Percentiles rank a stretch among this genome's conserved stretches.
These are phyloP conservation scores for Tylopilus subfusipes DNA, from an alignment of 768 basidiomycete genomes.

Conservation along the genomic window DNA sequence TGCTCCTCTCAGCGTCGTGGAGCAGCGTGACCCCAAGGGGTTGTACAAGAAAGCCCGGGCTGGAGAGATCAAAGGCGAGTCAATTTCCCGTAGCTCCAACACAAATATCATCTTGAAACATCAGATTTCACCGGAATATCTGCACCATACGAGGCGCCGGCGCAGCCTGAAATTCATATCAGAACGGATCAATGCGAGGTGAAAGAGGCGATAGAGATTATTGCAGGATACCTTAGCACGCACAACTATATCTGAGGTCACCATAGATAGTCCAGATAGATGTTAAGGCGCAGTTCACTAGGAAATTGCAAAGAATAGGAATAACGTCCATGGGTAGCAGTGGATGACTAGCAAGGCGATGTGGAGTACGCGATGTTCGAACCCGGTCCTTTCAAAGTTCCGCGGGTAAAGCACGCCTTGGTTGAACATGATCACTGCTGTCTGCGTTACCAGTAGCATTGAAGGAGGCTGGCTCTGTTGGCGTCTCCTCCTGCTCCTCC, in stretches of 20 bases:
- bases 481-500: constrained; percentile 57
- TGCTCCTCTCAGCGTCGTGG: constrained; percentile 83
- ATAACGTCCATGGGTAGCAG: constrained; percentile 11
- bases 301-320: constrained; percentile 12
- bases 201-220: constrained; percentile 69
- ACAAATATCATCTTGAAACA: constrained; percentile 5
- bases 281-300: constrained; percentile 6
- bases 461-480: constrained; percentile 21
- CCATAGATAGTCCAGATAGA: constrained; percentile 18
- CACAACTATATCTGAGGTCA: constrained; percentile 52
- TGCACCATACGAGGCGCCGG: constrained; percentile 92
- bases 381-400: constrained; percentile 17
- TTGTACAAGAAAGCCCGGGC: constrained; percentile 95
- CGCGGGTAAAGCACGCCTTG: constrained; percentile 9
- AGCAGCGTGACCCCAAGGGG: constrained; percentile 94
- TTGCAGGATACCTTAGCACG: constrained; percentile 72
- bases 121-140: constrained; percentile 97
- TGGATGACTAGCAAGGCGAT: constrained; percentile 18
- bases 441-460: constrained; percentile 6
- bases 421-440: constrained; percentile 4
- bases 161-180: constrained; percentile 85
- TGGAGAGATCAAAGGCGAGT: constrained; percentile 89
- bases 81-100: not conserved
- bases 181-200: constrained; percentile 81
- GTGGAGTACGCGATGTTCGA: constrained; percentile 5